A percentile compares a stretch with the other conserved stretches of the same genome.
These are phyloP conservation scores for Theileria parva DNA, from an alignment of 169 alveolate genomes.

Conservation along the genomic window DNA sequence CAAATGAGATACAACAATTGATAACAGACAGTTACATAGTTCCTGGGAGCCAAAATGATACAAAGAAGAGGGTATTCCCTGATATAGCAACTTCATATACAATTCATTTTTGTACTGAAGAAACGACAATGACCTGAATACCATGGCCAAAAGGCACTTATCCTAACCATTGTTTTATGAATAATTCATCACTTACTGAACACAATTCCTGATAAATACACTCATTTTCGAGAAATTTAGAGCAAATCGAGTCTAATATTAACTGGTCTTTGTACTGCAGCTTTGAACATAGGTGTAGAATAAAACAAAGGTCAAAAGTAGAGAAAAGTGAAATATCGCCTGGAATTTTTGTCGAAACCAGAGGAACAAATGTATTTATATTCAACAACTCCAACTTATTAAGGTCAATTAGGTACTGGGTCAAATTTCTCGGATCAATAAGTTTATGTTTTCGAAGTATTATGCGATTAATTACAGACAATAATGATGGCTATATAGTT, in stretches of 20 bases:
- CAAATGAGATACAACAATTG: slow-evolving; percentile 50
- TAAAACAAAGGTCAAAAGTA: slow-evolving; percentile 64
- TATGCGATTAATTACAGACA: slow-evolving; percentile 47
- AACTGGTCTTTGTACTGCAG: slow-evolving; percentile 36
- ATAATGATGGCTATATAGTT: slow-evolving; percentile 33
- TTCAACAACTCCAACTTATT: slow-evolving; percentile 40
- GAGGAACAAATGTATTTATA: slow-evolving; percentile 52
- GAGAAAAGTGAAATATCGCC: slow-evolving; percentile 32
- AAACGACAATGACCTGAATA: slow-evolving; percentile 56
- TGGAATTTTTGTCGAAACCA: slow-evolving; percentile 14
- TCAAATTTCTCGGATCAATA: slow-evolving; percentile 41
- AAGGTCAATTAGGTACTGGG: slow-evolving; percentile 59
- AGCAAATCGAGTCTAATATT: slow-evolving; percentile 27
- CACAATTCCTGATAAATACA: slow-evolving; percentile 35
- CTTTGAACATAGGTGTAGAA: slow-evolving; percentile 55
- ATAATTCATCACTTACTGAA: slow-evolving; percentile 12
- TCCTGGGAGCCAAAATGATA: slow-evolving; percentile 58
- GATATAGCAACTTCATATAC: slow-evolving; percentile 30
- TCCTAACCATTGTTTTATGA: slow-evolving; percentile 25
- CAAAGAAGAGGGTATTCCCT: slow-evolving; percentile 28
- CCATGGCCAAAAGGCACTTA: slow-evolving; percentile 50
- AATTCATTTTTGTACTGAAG: slow-evolving; percentile 31
- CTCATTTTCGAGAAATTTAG: background rate
- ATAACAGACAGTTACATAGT: slow-evolving; percentile 50
- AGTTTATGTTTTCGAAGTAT: slow-evolving; percentile 27